Base-by-base conservation (phyloP, 805 yeast species). In the Ogataea ganodermae region DNA sequence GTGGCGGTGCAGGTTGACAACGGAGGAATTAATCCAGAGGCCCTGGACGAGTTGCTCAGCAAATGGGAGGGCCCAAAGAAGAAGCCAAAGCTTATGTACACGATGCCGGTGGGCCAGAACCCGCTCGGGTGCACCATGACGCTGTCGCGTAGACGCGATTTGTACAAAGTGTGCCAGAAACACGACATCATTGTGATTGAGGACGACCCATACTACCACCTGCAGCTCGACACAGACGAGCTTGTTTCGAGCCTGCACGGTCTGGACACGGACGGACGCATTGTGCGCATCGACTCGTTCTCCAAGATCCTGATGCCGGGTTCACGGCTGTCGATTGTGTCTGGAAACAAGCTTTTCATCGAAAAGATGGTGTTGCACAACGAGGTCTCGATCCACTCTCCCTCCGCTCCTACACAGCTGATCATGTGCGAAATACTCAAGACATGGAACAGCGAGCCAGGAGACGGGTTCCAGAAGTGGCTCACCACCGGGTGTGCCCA, bases 181-280 rank as follows among this genome's bases (percentile, higher is more conserved):
- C 86, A 83, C 63, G 86, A 87, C 65, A 62, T 88, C 46, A 61
- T 89, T 26, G 81, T 88, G 47, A 66, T 87, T 45, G 96, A 89
- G 67, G 96, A 88, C 63, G 96, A 89, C 69, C 96, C 96, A 6
- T 89, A 88, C 73, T 87, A 84, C 67, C 87, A 82, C 67, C 68
- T 88, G 59, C 86, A 83, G 58, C 74, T 84, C 70, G 79, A 72
- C 47, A 53, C 67, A n/a, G 69, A 71, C 55, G 71, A 73, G 46
- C 78, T 81, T 56, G 56, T 81, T 39, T 79, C 83, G n/a, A 81
- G 89, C 7, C 81, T 83, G 70, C 63, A 86, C 35, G 75, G 81
- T n/a, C 60, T 84, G 45, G 96, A 88, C 66, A 71, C 72, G 18
- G 90, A 85, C 45, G 95, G 95, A 41, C 75, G 94, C 55, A 94